Conservation (phyloP, 148 eudicot species). For the Rhododendron simsii region DNA sequence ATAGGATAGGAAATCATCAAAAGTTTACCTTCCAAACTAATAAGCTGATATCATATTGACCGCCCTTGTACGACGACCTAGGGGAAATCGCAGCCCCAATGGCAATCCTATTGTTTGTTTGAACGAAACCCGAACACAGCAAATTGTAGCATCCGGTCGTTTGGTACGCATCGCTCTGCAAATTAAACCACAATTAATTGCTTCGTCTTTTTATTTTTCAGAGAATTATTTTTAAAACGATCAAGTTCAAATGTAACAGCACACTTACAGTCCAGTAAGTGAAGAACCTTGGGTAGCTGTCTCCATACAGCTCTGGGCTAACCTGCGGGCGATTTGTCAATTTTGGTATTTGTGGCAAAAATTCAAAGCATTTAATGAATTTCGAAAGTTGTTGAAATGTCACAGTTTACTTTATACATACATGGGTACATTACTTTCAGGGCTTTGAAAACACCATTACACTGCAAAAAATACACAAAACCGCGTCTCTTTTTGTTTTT, state of each 20-base stretch:
- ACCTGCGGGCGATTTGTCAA: conserved; percentile 42
- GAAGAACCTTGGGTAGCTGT: conserved; percentile 88
- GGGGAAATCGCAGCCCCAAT: conserved; percentile 72
- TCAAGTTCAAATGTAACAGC: not conserved
- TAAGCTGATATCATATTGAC: conserved; percentile 83
- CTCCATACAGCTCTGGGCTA: conserved; percentile 96
- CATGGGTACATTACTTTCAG: not conserved
- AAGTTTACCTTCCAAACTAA: conserved; percentile 76
- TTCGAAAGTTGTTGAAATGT: not conserved
- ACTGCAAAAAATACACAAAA: not conserved
- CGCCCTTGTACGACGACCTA: conserved; percentile 59
- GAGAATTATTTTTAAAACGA: not conserved
- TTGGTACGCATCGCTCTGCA: conserved; percentile 31
- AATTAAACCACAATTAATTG: not conserved
- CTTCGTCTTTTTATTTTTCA: not conserved
- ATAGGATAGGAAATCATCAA: not conserved
- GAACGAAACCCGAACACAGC: conserved; percentile 37
- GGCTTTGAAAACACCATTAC: not conserved
- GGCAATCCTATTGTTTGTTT: conserved; percentile 25
- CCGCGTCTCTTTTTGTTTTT: not conserved
- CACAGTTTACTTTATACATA: not conserved
- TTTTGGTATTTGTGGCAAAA: conserved; percentile 14
- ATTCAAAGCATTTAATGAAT: not conserved
- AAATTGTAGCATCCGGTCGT: conserved; percentile 39
- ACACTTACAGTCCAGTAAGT: conserved; percentile 91